Evolutionary conservation across 345 rosid species (phyloP).

Genomic region (Eucalyptus marginata): DNA sequence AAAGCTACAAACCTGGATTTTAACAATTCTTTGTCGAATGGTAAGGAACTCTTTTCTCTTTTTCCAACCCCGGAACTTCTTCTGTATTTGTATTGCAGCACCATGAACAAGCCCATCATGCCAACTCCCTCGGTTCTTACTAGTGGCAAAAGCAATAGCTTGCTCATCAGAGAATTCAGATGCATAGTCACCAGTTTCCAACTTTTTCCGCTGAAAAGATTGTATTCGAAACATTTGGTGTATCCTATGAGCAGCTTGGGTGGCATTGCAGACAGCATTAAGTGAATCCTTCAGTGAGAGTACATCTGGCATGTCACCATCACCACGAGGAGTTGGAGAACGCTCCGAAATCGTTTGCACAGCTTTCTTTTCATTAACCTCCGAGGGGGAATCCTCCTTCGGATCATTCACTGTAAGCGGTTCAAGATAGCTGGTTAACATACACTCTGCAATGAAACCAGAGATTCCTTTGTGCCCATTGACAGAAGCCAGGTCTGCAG

Average conservation of each 20-base stretch:
- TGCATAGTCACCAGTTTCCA: slow-evolving; percentile 30
- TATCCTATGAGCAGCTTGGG: slow-evolving; percentile 88
- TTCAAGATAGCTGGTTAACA: slow-evolving; percentile 56
- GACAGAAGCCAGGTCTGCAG: slow-evolving; percentile 86
- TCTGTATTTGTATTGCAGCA: slow-evolving; percentile 85
- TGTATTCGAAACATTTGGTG: slow-evolving; percentile 79
- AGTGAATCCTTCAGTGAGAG: slow-evolving; percentile 81
- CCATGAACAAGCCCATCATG: slow-evolving; percentile 36
- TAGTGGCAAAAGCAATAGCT: slow-evolving; percentile 42
- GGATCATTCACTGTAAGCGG: slow-evolving; percentile 51
- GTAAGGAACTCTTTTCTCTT: slow-evolving; percentile 74
- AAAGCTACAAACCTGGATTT: slow-evolving; percentile 54
- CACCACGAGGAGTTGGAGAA: slow-evolving; percentile 41
- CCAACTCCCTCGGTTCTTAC: slow-evolving; percentile 24
- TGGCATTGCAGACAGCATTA: slow-evolving; percentile 78
- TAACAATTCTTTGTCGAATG: slow-evolving; percentile 76
- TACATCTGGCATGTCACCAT: slow-evolving; percentile 40
- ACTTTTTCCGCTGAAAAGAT: slow-evolving; percentile 68
- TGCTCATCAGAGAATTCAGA: slow-evolving; percentile 27
- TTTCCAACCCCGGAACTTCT: slow-evolving; percentile 86
- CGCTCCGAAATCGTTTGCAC: slow-evolving; percentile 60
- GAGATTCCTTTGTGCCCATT: slow-evolving; percentile 91
- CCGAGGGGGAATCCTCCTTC: slow-evolving; percentile 21
- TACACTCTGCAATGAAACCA: slow-evolving; percentile 86
- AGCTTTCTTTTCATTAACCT: slow-evolving; percentile 24